phyloP scores from a whole-genome alignment of 2,329 filamentous ascomycete genomes.

The Trichoderma semiorbis region DNA sequence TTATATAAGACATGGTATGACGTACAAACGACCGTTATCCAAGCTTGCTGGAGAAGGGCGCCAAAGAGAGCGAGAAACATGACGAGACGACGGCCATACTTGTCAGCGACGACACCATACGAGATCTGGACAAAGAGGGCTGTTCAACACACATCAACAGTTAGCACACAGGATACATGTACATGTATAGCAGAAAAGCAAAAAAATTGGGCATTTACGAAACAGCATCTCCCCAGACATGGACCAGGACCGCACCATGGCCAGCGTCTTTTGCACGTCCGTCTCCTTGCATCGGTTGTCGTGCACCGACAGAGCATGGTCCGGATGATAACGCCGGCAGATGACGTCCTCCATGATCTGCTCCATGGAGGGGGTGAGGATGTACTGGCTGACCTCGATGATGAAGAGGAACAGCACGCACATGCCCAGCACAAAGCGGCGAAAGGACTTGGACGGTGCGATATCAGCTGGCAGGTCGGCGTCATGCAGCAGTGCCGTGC shows the following conservation, averaged over 20 bases:
- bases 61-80: constrained; percentile 37
- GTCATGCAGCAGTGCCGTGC: constrained; percentile 23
- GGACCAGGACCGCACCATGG: constrained; percentile 48
- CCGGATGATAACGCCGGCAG: constrained; percentile 47
- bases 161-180: not conserved
- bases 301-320: constrained; percentile 31
- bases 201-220: constrained; percentile 28
- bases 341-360: constrained; percentile 53
- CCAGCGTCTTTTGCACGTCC: constrained; percentile 49
- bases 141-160: constrained; percentile 15
- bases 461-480: constrained; percentile 22
- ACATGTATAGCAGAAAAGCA: not conserved
- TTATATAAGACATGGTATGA: not conserved
- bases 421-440: constrained; percentile 31
- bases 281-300: constrained; percentile 48
- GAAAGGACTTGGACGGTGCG: constrained; percentile 27
- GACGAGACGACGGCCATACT: constrained; percentile 43
- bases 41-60: constrained; percentile 27
- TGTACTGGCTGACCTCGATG: constrained; percentile 39
- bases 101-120: constrained; percentile 46
- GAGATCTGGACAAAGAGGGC: constrained; percentile 44
- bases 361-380: constrained; percentile 41
- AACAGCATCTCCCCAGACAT: constrained; percentile 45
- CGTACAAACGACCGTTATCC: constrained; percentile 34
- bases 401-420: constrained; percentile 41